Evolutionary conservation across 805 yeast species (phyloP), one percentile per base, ranked within the genome.

Genomic region (Hyphopichia homilentoma): DNA sequence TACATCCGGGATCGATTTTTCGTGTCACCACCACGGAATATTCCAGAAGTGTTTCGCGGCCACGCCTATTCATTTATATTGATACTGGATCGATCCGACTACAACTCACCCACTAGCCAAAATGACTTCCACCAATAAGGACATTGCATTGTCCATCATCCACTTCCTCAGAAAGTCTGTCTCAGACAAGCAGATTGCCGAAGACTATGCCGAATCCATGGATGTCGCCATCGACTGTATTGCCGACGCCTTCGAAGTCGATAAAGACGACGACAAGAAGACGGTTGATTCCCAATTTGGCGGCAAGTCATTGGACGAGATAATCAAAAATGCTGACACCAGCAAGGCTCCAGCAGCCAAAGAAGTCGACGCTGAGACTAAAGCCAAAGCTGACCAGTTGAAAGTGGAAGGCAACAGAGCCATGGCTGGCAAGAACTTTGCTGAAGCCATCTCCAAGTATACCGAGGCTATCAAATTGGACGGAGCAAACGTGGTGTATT

Each of bases 201-300:
- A 79, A 41, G 97, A 90, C 43, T 85, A 80, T 53, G 71, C 73
- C 35, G 97, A 93, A 47, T 86, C 96, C 7, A 70, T 90, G 46
- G 96, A 88, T 44, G 95, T 90, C 32, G 97, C 97, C 39, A 74
- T 88, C 44, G 96, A 87, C 52, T 87, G 97, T 66, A 77, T 93
- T 36, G 77, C 84, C 16, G 97, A 89, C 48, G 87, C 95, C 7
- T 90, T 82, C 55, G 79, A 70, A 30, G 79, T 89, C 16, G 68
- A 73, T 43, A 70, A 72, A 45, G 80, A 73, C 16, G 65, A 63
- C 15, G 70, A 70, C 21, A 46, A 59, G 21, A 50, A 54, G 20
- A 47, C 55, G 4, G 40, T 58, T 6, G 41, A 63, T 8, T 39
- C 57, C 13, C 70, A 60, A 40, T 77, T 71, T 49, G 64, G 56